These are phyloP conservation scores for Pseudovirgaria hyperparasitica DNA, from an alignment of 2,329 filamentous ascomycete species.

Conservation along the genomic window DNA sequence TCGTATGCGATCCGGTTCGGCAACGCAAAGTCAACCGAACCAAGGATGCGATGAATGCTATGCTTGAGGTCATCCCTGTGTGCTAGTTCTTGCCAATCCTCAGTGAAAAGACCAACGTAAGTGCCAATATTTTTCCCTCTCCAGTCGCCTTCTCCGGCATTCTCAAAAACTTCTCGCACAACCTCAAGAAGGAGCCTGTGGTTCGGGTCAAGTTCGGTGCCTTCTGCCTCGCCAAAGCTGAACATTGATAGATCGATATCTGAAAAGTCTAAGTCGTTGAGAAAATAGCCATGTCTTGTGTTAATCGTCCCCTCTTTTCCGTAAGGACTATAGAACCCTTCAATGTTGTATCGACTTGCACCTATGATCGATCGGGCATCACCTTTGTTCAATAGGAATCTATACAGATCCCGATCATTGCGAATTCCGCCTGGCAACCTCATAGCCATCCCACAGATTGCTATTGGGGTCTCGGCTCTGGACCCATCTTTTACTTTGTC, in stretches of 20 bases:
- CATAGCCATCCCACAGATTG: slow-evolving; percentile 7
- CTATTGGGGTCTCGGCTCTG: too few species aligned
- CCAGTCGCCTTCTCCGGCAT: slow-evolving; percentile 12
- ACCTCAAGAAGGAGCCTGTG: slow-evolving; percentile 21
- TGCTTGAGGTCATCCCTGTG: background rate
- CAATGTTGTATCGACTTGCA: too few species aligned
- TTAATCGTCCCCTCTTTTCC: slow-evolving; percentile 5
- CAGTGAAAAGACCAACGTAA: slow-evolving; percentile 17
- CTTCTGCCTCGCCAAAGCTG: slow-evolving; percentile 5
- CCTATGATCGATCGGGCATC: too few species aligned
- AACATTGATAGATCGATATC: slow-evolving; percentile 14
- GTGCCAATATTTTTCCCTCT: slow-evolving; percentile 16
- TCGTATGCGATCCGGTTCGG: slow-evolving; percentile 7
- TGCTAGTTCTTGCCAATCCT: slow-evolving; percentile 6
- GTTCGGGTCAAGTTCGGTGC: slow-evolving; percentile 16
- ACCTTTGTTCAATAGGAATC: slow-evolving; percentile 12
- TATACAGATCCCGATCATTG: slow-evolving; percentile 4
- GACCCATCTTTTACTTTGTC: too few species aligned
- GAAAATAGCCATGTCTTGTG: slow-evolving; percentile 4
- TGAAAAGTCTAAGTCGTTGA: slow-evolving; percentile 3
- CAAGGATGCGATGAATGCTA: slow-evolving; percentile 4
- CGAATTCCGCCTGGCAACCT: slow-evolving; percentile 5
- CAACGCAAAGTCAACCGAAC: slow-evolving; percentile 4
- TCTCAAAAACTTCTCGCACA: slow-evolving; percentile 22
- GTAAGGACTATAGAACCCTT: slow-evolving; percentile 9